Conservation (phyloP, 2,329 filamentous ascomycete species). For the Apiospora koreana region DNA sequence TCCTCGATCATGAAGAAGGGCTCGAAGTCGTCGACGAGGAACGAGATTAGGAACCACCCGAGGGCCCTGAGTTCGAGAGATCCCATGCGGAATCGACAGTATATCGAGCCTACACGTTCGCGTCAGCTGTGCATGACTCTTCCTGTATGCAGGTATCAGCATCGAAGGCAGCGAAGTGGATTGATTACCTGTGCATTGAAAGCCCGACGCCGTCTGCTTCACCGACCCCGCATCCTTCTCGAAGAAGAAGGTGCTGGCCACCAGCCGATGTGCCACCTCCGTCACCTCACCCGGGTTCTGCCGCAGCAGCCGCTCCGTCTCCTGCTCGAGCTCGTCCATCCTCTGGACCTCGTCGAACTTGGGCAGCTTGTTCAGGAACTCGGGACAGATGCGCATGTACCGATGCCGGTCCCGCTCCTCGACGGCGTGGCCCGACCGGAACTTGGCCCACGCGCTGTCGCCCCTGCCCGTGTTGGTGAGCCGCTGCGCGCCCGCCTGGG, state of each 20-base stretch:
- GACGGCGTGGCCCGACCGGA: constrained; percentile 22
- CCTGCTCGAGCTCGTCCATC: constrained; percentile 28
- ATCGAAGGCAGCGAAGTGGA: too few relatives aligned
- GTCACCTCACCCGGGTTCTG: constrained; percentile 26
- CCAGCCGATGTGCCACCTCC: constrained; percentile 32
- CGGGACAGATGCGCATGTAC: constrained; percentile 32
- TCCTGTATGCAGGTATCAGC: background rate
- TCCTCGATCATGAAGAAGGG: constrained; percentile 33
- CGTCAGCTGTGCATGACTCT: background rate
- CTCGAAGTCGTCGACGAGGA: constrained; percentile 32
- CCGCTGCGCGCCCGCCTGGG: constrained; percentile 27
- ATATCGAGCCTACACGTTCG: constrained; percentile 27
- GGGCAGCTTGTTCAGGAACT: constrained; percentile 28
- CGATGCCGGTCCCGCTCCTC: constrained; percentile 21
- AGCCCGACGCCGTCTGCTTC: constrained; percentile 28
- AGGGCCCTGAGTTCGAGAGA: constrained; percentile 31
- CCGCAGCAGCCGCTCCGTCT: constrained; percentile 26
- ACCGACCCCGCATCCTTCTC: constrained; percentile 31
- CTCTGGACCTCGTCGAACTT: constrained; percentile 30
- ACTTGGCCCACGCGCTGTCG: constrained; percentile 28
- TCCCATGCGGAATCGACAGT: constrained; percentile 28
- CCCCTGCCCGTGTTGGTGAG: constrained; percentile 25
- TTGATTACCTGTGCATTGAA: constrained; percentile 31
- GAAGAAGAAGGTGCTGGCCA: constrained; percentile 36
- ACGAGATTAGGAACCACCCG: constrained; percentile 32